phyloP scores from a whole-genome alignment of 2,329 filamentous ascomycete species.

The Gnomoniopsis sp. region DNA sequence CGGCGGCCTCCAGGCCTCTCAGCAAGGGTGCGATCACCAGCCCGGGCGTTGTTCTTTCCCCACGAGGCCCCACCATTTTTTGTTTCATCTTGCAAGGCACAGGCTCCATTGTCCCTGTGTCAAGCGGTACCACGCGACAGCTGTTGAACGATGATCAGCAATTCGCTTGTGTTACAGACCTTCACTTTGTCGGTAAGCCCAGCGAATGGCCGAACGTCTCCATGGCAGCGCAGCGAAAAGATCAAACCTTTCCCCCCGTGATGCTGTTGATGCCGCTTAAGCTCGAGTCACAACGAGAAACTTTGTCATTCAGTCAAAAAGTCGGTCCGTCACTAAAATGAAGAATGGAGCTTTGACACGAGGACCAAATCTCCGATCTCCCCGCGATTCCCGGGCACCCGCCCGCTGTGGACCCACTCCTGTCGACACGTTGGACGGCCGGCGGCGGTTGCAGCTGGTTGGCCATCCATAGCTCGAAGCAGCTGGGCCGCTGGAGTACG shows the following conservation, averaged over 20 bases:
- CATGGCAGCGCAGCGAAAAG: too few species aligned
- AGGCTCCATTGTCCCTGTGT: background rate
- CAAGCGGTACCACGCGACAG: background rate
- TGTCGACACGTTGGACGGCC: background rate
- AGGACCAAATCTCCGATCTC: constrained; percentile 17
- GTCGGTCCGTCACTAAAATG: background rate
- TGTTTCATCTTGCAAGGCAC: background rate
- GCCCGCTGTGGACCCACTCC: background rate
- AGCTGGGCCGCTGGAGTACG: too few species aligned
- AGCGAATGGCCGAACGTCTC: too few species aligned
- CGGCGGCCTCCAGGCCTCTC: too few species aligned
- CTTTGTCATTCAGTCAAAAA: background rate
- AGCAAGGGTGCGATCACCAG: background rate
- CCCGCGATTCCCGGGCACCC: constrained; percentile 14
- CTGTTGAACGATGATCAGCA: background rate
- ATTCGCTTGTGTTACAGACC: background rate
- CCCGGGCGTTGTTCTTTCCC: background rate
- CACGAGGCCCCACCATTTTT: background rate
- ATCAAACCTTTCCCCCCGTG: too few species aligned
- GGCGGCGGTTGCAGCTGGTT: background rate
- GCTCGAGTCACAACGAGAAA: too few species aligned
- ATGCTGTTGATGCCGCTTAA: too few species aligned
- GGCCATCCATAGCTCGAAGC: background rate
- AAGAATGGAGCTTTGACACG: constrained; percentile 6
- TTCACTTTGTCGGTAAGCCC: too few species aligned